Evolutionary conservation across 768 basidiomycete species (phyloP).

Genomic region (Boletus rubroflammeus): DNA sequence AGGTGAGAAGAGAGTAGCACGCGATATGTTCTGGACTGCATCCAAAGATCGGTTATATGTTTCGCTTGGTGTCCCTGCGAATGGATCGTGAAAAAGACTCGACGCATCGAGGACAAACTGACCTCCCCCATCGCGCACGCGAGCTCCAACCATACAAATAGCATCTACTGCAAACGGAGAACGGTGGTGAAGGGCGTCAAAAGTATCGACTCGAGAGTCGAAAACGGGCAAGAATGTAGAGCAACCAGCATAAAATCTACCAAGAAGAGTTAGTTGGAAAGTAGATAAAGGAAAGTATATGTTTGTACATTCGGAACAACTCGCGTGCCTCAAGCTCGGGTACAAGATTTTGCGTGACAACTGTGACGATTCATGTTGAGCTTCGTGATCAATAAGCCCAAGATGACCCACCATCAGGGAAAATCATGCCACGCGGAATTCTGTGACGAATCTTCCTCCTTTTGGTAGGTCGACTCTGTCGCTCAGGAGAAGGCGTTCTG

Average conservation of each 20-base stretch:
- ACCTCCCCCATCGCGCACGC: slow-evolving; percentile 90
- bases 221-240: slow-evolving; percentile 89
- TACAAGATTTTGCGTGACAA: slow-evolving; percentile 81
- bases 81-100: slow-evolving; percentile 10
- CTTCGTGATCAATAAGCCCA: not conserved
- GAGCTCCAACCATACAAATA: slow-evolving; percentile 91
- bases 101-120: slow-evolving; percentile 18
- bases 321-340: slow-evolving; percentile 81
- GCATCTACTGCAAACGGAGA: slow-evolving; percentile 92
- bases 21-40: slow-evolving; percentile 82
- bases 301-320: slow-evolving; percentile 71
- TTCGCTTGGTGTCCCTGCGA: slow-evolving; percentile 68
- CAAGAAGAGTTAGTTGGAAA: slow-evolving; percentile 9
- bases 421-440: slow-evolving; percentile 52
- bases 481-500: slow-evolving; percentile 69
- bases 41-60: slow-evolving; percentile 69
- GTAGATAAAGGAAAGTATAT: not conserved
- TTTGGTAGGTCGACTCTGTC: slow-evolving; percentile 64
- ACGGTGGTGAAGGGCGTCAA: slow-evolving; percentile 77
- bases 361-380: slow-evolving; percentile 35
- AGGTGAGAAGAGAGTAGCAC: slow-evolving; percentile 83
- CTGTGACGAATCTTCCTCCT: slow-evolving; percentile 70
- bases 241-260: slow-evolving; percentile 89
- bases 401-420: slow-evolving; percentile 64
- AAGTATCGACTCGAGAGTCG: slow-evolving; percentile 79